Base-by-base conservation (phyloP, 331 rosid species). In the Telfairia occidentalis region DNA sequence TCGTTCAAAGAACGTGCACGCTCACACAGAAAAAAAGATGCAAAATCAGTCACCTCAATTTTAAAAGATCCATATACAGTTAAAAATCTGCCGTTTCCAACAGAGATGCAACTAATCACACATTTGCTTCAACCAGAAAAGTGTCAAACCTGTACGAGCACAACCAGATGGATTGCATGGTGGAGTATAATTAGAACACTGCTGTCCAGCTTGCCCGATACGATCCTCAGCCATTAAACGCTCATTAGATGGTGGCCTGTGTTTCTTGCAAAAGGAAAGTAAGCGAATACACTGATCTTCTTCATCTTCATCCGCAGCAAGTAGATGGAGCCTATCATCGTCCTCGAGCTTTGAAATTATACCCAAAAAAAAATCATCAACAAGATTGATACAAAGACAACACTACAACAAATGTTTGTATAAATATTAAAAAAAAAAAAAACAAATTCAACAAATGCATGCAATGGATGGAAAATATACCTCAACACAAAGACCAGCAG, bases 401-500 rank as follows among this genome's bases (percentile, higher is more conserved):
- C 32, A 24, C 52, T 10, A 64, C 12, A 23, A 42, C 58, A 19
- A 79, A 59, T 7, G 23, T 48, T 52, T 21, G 65, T 11, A 73
- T 16, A 66, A 66, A 40, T 19, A 40, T 19, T 66, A 19, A 10
- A 19, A 24, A 71, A 0, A 43, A 48, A 35, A 65, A n/a, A 18
- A 69, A 10, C 53, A 23, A 54, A 54, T 42, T 19, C 48, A 52
- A 19, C 30, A 13, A 43, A 69, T 63, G 46, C 70, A 16, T 32
- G 3, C 54, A 3, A 46, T 73, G 34, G 35, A 53, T 70, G 49
- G 49, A 54, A 12, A 79, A 28, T 59, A 70, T 82, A 92, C 99
- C 97, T 95, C 99, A 79, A 92, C 99, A 76, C 99, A 95, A 43
- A 95, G 97, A 79, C 97, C 99, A 77, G 99, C 99, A 64, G 99